These are phyloP conservation scores for Podila epicladia DNA, from an alignment of 192 early-diverging fungal species.

Conservation along the genomic window DNA sequence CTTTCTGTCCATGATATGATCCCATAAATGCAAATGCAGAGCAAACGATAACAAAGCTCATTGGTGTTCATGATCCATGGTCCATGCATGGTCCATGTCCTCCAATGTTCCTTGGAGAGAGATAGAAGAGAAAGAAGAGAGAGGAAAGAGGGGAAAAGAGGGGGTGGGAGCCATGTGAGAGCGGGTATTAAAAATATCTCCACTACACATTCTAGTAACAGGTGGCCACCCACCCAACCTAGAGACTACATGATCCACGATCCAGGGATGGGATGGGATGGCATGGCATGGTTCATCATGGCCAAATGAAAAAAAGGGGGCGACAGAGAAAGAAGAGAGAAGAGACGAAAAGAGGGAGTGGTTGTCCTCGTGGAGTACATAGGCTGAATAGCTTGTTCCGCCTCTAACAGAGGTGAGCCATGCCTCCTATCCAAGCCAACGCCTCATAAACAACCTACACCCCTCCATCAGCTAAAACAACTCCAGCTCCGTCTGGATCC, in stretches of 20 bases:
- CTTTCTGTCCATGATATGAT: too few relatives aligned
- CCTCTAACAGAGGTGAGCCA: background rate
- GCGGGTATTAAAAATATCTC: slow-evolving; percentile 14
- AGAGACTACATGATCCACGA: slow-evolving; percentile 6
- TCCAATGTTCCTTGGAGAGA: slow-evolving; percentile 7
- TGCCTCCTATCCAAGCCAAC: too few relatives aligned
- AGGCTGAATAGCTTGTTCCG: too few relatives aligned
- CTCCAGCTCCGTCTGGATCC: too few relatives aligned
- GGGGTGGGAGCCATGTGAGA: slow-evolving; percentile 17
- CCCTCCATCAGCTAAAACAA: too few relatives aligned
- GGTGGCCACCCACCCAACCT: background rate
- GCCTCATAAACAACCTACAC: too few relatives aligned
- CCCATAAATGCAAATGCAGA: too few relatives aligned
- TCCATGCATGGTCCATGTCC: slow-evolving; percentile 1
- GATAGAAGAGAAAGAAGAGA: slow-evolving; percentile 10
- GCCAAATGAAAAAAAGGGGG: background rate
- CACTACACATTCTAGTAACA: background rate
- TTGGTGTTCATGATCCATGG: slow-evolving; percentile 48
- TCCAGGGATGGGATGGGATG: slow-evolving; percentile 6
- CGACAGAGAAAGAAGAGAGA: slow-evolving; percentile 9
- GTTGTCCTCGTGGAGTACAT: too few relatives aligned
- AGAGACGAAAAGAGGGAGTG: slow-evolving; percentile 5
- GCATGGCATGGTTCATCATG: background rate
- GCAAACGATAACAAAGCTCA: background rate
- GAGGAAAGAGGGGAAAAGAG: slow-evolving; percentile 6